Evolutionary conservation across 1,284 basidiomycete genomes (phyloP), one percentile per base, ranked within the genome.

Genomic region (Ceratobasidium sp.): DNA sequence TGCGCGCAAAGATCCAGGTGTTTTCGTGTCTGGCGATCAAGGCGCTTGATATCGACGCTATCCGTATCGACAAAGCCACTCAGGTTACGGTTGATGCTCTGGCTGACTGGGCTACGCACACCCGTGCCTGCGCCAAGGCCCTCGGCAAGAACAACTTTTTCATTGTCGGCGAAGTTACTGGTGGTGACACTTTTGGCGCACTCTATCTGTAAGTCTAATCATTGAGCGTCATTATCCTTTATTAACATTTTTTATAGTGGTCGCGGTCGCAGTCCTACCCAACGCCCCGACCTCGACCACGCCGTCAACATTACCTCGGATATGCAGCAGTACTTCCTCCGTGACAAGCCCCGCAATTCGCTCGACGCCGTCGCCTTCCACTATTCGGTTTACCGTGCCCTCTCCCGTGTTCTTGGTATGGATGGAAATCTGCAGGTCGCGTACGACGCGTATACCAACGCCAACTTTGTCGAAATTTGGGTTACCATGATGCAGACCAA

Each of bases 11-110:
- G 81, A 88, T 97, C 58, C 85, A 90, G 77, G 84, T 85, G 51
- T 95, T 96, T 80, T 86, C 91, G 1, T 96, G 94, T 83, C 87
- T 97, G 86, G 88, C 89, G 49, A 92, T 96, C 81, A 88, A 89
- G 72, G 91, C 94, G 0, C 87, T 96, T 59, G 95, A 96, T 80
- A 86, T 96, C 77, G 95, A 97, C 80, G 94, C 90, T 74, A 95
- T 97, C 80, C 94, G 95, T 84, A 90, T 97, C 83, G 95, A 96
- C 83, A 97, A 97, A 83, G 89, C 94, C 31, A 96, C 94, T 0
- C 95, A 97, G 81, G 88, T 96, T 76, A 93, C 93, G 1, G 88
- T 96, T 9, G 89, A 91, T 76, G 92, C 91, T 1, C 85, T 96
- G 62, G 86, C 92, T 7, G 80, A 85, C 0, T 96, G 95, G 95